These are phyloP conservation scores for Alternaria sp. DNA, from an alignment of 2,329 filamentous ascomycete species.

Conservation along the genomic window DNA sequence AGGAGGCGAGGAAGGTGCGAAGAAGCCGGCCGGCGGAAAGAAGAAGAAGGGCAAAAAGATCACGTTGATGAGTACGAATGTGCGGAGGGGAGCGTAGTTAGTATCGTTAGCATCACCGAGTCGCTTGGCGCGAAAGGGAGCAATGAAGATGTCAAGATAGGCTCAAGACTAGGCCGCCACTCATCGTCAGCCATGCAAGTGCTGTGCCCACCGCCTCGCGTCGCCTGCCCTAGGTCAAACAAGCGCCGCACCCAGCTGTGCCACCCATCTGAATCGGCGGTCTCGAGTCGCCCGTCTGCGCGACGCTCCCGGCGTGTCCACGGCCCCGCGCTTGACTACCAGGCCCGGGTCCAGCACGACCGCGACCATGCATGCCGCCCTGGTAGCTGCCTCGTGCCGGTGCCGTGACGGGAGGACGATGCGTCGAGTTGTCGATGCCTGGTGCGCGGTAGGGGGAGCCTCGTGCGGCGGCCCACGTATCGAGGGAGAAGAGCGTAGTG, in stretches of 20 bases:
- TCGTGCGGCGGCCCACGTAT: slow-evolving; percentile 45
- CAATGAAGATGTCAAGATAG: slow-evolving; percentile 14
- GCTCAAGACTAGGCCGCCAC: background rate
- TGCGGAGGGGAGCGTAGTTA: slow-evolving; percentile 58
- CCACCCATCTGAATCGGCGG: slow-evolving; percentile 36
- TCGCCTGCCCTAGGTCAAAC: slow-evolving; percentile 23
- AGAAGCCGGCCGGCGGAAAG: slow-evolving; percentile 54
- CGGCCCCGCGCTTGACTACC: slow-evolving; percentile 10
- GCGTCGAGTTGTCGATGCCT: slow-evolving; percentile 20
- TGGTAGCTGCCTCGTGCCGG: slow-evolving; percentile 38
- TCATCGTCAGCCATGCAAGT: background rate
- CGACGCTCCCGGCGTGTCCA: slow-evolving; percentile 28
- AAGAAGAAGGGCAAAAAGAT: slow-evolving; percentile 73
- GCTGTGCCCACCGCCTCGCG: background rate
- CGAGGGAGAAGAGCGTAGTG: slow-evolving; percentile 49
- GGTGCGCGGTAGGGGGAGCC: slow-evolving; percentile 41
- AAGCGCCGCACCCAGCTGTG: slow-evolving; percentile 38
- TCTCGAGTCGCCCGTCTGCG: slow-evolving; percentile 31
- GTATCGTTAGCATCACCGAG: slow-evolving; percentile 27
- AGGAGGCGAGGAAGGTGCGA: slow-evolving; percentile 33
- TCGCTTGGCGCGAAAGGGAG: slow-evolving; percentile 34
- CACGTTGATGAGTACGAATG: slow-evolving; percentile 71
- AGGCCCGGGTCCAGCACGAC: slow-evolving; percentile 25
- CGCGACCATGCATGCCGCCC: slow-evolving; percentile 38
- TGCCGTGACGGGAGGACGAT: slow-evolving; percentile 27